These are phyloP conservation scores for Yarrowia sp. DNA, from an alignment of 805 yeast species.

Conservation along the genomic window DNA sequence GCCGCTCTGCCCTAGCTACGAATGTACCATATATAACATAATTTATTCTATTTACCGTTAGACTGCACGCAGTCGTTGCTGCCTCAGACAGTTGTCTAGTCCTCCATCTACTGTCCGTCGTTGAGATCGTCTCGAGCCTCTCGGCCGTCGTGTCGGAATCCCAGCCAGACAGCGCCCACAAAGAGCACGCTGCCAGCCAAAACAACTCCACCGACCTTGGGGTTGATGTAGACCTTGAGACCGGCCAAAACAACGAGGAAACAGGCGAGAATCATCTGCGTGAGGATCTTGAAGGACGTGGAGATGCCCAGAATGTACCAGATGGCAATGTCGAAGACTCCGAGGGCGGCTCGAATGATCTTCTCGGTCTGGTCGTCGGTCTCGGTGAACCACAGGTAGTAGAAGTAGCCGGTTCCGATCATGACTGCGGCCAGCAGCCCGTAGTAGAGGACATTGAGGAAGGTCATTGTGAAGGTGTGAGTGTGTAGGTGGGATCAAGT, in stretches of 20 bases:
- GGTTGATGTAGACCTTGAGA: conserved; percentile 18
- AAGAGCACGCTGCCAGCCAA: not conserved
- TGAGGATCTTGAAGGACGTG: conserved; percentile 12
- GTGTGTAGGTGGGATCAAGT: not conserved
- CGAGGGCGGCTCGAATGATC: conserved; percentile 2
- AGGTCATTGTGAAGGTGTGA: not conserved
- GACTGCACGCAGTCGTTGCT: not conserved
- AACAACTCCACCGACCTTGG: not conserved
- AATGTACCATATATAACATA: not conserved
- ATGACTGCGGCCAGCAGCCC: conserved; percentile 21
- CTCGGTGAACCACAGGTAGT: conserved; percentile 16
- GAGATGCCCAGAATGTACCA: conserved; percentile 23
- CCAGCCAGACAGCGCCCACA: conserved; percentile 5
- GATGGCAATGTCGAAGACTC: conserved; percentile 18
- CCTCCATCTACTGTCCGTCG: not conserved
- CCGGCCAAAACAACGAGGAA: conserved; percentile 9
- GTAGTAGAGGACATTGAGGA: conserved; percentile 14
- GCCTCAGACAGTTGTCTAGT: not conserved
- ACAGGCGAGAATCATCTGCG: conserved; percentile 19
- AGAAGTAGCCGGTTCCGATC: conserved; percentile 18
- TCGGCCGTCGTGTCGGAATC: conserved; percentile 8
- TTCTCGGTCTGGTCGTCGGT: conserved; percentile 19
- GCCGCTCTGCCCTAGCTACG: not conserved
- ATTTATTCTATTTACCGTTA: conserved; percentile 3
- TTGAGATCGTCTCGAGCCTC: conserved; percentile 6